Evolutionary conservation across 306 rosid species (phyloP).

Genomic region (Gynostemma pentaphyllum): DNA sequence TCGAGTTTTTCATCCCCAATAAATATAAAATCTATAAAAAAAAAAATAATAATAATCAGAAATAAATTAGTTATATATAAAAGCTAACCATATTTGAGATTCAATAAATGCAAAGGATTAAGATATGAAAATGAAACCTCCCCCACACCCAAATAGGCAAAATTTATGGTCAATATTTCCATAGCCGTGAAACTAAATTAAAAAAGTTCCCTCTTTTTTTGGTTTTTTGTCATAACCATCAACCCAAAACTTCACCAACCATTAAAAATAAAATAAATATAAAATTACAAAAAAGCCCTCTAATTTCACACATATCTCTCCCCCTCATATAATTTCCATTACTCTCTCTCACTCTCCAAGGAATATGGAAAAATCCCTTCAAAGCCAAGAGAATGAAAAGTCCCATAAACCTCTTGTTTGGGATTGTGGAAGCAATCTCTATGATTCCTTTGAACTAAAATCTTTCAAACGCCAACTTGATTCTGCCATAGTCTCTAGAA

Average conservation of each 20-base stretch:
- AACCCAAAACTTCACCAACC: constrained; percentile 3
- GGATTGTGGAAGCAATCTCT: constrained; percentile 65
- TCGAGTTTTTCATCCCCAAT: too few species aligned
- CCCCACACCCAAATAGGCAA: background rate
- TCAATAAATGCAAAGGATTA: background rate
- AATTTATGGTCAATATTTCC: background rate
- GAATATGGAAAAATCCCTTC: background rate
- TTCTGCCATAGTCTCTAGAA: constrained; percentile 35
- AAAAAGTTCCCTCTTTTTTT: background rate
- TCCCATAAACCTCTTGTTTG: constrained; percentile 22
- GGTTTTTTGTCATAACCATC: background rate
- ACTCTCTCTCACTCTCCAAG: too few species aligned
- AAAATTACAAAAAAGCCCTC: too few species aligned
- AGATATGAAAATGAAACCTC: constrained; percentile 4
- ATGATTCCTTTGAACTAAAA: constrained; percentile 57
- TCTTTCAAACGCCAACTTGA: constrained; percentile 40
- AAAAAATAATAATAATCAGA: background rate
- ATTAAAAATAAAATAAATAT: background rate
- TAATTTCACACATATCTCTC: too few species aligned
- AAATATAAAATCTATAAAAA: too few species aligned
- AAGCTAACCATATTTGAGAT: background rate
- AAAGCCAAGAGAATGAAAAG: background rate
- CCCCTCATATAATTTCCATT: too few species aligned
- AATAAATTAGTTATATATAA: background rate
- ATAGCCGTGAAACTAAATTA: background rate